phyloP scores from a whole-genome alignment of 1,284 basidiomycete genomes.

The Mycosarcoma mackinlayi region DNA sequence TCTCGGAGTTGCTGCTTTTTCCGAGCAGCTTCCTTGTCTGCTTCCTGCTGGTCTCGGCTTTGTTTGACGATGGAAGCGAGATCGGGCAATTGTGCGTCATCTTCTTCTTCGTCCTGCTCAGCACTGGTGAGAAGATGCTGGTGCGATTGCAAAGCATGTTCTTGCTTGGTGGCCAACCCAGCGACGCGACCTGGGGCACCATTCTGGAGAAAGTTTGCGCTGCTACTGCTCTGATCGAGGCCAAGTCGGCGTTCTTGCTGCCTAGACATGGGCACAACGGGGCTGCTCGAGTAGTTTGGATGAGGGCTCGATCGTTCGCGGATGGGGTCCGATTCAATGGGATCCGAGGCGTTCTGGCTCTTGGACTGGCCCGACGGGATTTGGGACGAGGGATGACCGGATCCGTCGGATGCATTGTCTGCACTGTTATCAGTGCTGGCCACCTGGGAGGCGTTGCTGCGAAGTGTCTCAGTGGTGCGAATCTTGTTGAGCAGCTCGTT shows the following conservation, averaged over 20 bases:
- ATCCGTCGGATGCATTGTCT: conserved; percentile 4
- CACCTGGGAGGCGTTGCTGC: neutral
- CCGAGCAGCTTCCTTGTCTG: conserved; percentile 13
- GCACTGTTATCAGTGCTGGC: conserved; percentile 5
- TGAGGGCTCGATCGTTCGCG: conserved; percentile 36
- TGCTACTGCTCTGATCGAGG: conserved; percentile 27
- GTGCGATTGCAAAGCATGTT: conserved; percentile 5
- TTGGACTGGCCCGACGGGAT: conserved; percentile 42
- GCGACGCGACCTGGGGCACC: conserved; percentile 13
- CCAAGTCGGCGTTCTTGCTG: conserved; percentile 36
- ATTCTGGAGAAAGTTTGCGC: conserved; percentile 10
- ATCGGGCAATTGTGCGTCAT: conserved; percentile 33
- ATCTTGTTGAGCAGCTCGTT: conserved; percentile 56
- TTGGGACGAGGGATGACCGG: conserved; percentile 35
- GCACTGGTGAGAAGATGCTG: conserved; percentile 2
- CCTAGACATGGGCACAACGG: conserved; percentile 28
- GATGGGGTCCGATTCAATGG: conserved; percentile 48
- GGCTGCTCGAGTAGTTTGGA: conserved; percentile 29
- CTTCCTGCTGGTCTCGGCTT: conserved; percentile 25
- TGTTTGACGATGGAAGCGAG: conserved; percentile 33
- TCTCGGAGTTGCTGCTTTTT: conserved; percentile 17
- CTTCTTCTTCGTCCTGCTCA: conserved; percentile 17
- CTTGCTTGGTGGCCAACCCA: conserved; percentile 30
- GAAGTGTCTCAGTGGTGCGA: conserved; percentile 20
- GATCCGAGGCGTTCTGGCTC: conserved; percentile 45